Evolutionary conservation across 208 protist genomes (phyloP), one percentile per base, ranked within the genome.

Genomic region (Leishmania major): DNA sequence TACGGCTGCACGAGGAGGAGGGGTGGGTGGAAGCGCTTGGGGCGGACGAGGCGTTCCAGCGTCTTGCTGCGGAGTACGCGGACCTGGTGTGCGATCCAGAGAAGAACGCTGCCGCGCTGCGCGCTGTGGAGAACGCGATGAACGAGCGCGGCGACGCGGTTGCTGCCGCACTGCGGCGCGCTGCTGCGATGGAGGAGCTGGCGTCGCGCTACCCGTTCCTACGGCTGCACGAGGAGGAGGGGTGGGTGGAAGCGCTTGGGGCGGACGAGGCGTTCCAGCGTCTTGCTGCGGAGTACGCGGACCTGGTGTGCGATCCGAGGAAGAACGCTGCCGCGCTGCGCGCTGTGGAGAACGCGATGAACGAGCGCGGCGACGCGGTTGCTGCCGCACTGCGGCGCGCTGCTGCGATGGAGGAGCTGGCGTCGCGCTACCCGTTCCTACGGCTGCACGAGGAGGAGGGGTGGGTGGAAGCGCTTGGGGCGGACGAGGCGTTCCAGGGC

Each of bases 1-100:
- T 88, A 59, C 70, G 60, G n/a, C 60, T 66, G 60, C 60, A 66
- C n/a, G 60, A 66, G 28, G 60, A 66, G 60, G 60, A 66, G 28
- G 60, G 60, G 28, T 66, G 60, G 60, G 17, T 3, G 28, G 60
- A 66, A 4, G 60, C 60, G 60, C 60, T 66, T 15, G 22, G 3
- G n/a, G 60, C 60, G n/a, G 60, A 66, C 60, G n/a, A n/a, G 60
- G 60, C 25, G 60, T 66, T 66, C 60, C 4, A n/a, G 60, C 1
- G 60, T 0, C 60, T 37, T 3, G n/a, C 28, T 37, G 60, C 60
- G 28, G 28, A 66, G 60, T 4, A 66, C 60, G 60, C 60, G 60
- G 60, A 37, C 8, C 60, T 66, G 60, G 7, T 28, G 60, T 37
- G 60, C 8, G 60, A 66, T 8, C n/a, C 60, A 0, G 0, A 1